phyloP scores from a whole-genome alignment of 768 basidiomycete species.

The Fibroporia radiculosa region DNA sequence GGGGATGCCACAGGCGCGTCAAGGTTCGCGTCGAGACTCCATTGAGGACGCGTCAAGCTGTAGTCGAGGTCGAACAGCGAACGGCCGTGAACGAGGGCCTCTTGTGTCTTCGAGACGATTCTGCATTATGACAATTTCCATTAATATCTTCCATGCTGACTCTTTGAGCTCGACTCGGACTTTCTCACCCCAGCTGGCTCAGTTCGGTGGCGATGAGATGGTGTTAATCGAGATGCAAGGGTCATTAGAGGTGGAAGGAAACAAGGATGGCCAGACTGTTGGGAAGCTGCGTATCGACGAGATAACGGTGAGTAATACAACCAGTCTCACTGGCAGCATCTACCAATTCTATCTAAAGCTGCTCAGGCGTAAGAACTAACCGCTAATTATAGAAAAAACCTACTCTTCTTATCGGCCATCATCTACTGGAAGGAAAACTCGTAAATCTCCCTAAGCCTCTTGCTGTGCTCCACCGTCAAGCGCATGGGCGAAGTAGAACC shows the following conservation, averaged over 20 bases:
- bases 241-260: slow-evolving; percentile 61
- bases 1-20: slow-evolving; percentile 2
- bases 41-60: too few species aligned
- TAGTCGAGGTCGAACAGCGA: too few species aligned
- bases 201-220: slow-evolving; percentile 71
- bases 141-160: slow-evolving; percentile 32
- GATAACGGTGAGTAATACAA: slow-evolving; percentile 35
- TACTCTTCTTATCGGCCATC: slow-evolving; percentile 78
- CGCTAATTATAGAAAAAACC: slow-evolving; percentile 52
- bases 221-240: slow-evolving; percentile 89
- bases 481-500: slow-evolving; percentile 12
- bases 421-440: slow-evolving; percentile 85
- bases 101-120: too few species aligned
- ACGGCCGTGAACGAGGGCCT: too few species aligned
- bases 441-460: slow-evolving; percentile 70
- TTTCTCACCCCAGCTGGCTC: slow-evolving; percentile 58
- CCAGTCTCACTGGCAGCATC: neutral
- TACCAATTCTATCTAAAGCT: neutral
- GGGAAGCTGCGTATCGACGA: slow-evolving; percentile 69
- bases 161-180: slow-evolving; percentile 27
- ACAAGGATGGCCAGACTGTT: slow-evolving; percentile 64
- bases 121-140: slow-evolving; percentile 62
- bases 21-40: neutral
- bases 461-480: slow-evolving; percentile 56
- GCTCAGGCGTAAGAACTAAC: neutral